A percentile compares a stretch with the other conserved stretches of the same genome.
Conservation (phyloP, 2,329 filamentous ascomycete genomes). For the Colletotrichum navitas region DNA sequence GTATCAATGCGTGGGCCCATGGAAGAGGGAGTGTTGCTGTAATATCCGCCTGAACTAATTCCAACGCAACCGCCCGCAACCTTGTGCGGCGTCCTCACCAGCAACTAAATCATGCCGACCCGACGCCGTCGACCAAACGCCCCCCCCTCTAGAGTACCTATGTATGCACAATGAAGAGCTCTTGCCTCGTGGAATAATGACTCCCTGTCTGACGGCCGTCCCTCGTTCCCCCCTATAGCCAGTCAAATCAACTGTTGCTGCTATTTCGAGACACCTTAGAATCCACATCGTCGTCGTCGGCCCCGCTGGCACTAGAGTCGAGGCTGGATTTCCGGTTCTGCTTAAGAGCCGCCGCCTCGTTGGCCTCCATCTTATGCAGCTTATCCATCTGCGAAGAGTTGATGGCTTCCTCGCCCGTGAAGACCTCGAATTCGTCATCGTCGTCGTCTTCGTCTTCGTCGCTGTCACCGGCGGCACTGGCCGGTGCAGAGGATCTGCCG, state of each 20-base stretch:
- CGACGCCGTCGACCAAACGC: conserved; percentile 26
- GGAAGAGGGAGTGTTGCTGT: neutral
- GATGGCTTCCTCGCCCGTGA: conserved; percentile 55
- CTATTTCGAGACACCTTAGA: conserved; percentile 39
- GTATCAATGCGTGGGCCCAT: conserved; percentile 34
- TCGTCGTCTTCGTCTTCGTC: conserved; percentile 58
- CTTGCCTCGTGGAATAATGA: neutral
- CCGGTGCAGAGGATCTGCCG: conserved; percentile 19
- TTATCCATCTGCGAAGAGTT: conserved; percentile 65
- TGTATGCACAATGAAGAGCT: neutral
- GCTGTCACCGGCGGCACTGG: conserved; percentile 52
- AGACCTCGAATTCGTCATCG: conserved; percentile 59
- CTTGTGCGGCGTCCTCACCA: conserved; percentile 1
- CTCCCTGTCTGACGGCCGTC: neutral
- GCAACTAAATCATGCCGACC: conserved; percentile 22
- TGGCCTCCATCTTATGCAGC: conserved; percentile 71
- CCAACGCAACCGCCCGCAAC: neutral
- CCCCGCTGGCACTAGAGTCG: conserved; percentile 44
- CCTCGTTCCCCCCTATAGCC: conserved; percentile 33
- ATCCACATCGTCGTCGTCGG: conserved; percentile 54
- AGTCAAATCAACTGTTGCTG: conserved; percentile 27
- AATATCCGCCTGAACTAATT: neutral
- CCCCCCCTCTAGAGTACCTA: conserved; percentile 3
- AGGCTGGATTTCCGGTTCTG: conserved; percentile 46
- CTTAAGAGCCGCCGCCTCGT: conserved; percentile 66